A percentile compares a stretch with the other conserved stretches of the same genome.
phyloP scores from a whole-genome alignment of 2,329 filamentous ascomycete genomes.

The Claviceps sorghi region DNA sequence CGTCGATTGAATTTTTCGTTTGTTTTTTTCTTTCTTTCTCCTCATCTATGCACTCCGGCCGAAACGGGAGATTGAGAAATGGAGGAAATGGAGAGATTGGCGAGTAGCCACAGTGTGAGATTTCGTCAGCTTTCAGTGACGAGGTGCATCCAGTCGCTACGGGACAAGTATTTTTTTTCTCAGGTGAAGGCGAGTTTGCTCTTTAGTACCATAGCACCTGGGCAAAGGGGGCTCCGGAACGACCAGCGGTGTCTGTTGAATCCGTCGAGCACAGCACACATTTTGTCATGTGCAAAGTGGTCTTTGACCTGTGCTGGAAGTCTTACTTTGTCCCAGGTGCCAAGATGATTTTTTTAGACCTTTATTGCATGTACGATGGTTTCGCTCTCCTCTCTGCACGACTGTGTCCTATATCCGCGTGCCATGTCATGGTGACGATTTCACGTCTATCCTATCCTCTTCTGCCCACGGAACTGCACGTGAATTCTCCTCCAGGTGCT shows the following conservation, averaged over 20 bases:
- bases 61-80: neutral
- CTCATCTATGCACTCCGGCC: neutral
- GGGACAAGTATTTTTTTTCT: constrained; percentile 13
- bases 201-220: neutral
- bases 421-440: neutral
- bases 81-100: neutral
- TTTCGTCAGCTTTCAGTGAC: constrained; percentile 16
- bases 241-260: neutral
- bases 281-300: constrained; percentile 3
- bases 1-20: constrained; percentile 5
- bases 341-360: neutral
- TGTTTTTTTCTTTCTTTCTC: neutral
- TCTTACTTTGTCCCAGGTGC: neutral
- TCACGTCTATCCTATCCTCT: neutral
- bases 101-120: constrained; percentile 6
- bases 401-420: neutral
- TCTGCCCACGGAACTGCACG: neutral
- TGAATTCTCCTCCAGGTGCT: neutral
- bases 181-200: constrained; percentile 2
- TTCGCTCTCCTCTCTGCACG: neutral
- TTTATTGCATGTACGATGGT: neutral
- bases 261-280: constrained; percentile 4
- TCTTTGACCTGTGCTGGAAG: neutral
- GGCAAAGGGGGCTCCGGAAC: constrained; percentile 1
- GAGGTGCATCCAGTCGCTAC: constrained; percentile 17